A percentile compares a stretch with the other conserved stretches of the same genome.
phyloP scores from a whole-genome alignment of 768 basidiomycete genomes.

The Panellus pusillus region DNA sequence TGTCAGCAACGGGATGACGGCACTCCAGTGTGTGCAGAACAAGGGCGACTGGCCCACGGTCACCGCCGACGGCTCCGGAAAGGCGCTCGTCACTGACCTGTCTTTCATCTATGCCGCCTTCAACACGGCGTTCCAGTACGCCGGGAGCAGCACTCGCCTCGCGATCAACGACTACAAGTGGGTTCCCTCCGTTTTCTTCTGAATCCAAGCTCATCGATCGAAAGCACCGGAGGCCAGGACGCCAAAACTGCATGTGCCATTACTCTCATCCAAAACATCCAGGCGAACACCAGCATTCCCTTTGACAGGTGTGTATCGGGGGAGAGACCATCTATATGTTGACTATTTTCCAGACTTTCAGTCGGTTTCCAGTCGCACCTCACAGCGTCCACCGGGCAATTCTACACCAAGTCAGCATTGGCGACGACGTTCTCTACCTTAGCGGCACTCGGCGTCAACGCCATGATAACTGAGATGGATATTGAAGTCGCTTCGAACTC shows the following conservation, averaged over 20 bases:
- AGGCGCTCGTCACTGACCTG: conserved; percentile 12
- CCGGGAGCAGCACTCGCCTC: conserved; percentile 14
- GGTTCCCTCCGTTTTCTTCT: background rate
- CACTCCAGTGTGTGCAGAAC: conserved; percentile 19
- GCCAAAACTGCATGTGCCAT: conserved; percentile 17
- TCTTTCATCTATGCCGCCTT: conserved; percentile 16
- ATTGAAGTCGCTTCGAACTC: conserved; percentile 1
- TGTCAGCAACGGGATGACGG: conserved; percentile 12
- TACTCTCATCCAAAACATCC: conserved; percentile 9
- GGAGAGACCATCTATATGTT: background rate
- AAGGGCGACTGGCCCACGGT: conserved; percentile 19
- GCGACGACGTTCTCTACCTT: conserved; percentile 15
- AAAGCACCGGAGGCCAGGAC: conserved; percentile 15
- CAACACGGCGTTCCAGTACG: conserved; percentile 13
- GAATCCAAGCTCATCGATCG: background rate
- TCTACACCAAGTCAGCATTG: conserved; percentile 13
- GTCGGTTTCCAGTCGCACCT: conserved; percentile 18
- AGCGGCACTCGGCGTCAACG: conserved; percentile 8
- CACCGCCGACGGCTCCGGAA: conserved; percentile 13
- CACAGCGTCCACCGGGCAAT: conserved; percentile 8
- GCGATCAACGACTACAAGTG: conserved; percentile 18
- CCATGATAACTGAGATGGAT: conserved; percentile 19
- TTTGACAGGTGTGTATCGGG: conserved; percentile 2
- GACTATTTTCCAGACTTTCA: conserved; percentile 3
- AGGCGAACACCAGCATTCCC: conserved; percentile 10